Evolutionary conservation across 495 filamentous ascomycete genomes (phyloP).

Genomic region (Tuber borchii): DNA sequence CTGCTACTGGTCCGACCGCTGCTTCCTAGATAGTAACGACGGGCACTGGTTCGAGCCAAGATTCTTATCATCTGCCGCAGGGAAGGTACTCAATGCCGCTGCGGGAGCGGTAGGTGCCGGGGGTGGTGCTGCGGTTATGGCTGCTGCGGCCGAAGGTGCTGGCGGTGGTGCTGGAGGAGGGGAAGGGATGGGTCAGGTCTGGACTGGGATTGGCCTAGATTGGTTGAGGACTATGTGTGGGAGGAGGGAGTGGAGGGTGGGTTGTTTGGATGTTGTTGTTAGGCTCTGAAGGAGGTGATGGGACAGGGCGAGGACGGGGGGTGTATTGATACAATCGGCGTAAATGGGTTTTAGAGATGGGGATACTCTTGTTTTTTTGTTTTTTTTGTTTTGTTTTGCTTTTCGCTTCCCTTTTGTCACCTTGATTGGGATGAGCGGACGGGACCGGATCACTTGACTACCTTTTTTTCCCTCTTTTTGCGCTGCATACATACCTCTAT

Average conservation of each 20-base stretch:
- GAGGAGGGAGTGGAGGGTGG: conserved; percentile 70
- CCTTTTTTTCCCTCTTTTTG: neutral
- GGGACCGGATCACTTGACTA: neutral
- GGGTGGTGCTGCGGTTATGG: conserved; percentile 57
- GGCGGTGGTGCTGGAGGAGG: conserved; percentile 44
- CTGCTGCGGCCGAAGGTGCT: conserved; percentile 53
- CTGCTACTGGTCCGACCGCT: conserved; percentile 85
- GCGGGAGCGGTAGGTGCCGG: conserved; percentile 53
- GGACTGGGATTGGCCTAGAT: conserved; percentile 74
- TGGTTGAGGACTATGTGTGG: conserved; percentile 74
- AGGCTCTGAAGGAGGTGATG: conserved; percentile 49
- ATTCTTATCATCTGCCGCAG: conserved; percentile 43
- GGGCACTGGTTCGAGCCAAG: conserved; percentile 77
- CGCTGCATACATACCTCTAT: neutral
- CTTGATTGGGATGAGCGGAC: neutral
- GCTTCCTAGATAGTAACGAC: conserved; percentile 73
- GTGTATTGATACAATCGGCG: conserved; percentile 30
- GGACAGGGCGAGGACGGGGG: conserved; percentile 7
- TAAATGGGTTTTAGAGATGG: conserved; percentile 29
- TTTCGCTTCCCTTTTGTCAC: too few relatives aligned
- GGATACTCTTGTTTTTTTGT: neutral
- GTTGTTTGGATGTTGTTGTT: conserved; percentile 76
- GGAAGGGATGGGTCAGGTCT: conserved; percentile 48
- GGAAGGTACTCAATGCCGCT: conserved; percentile 58
- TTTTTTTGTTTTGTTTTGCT: neutral